Conservation (phyloP, 306 rosid species). For the Quercus dentata region DNA sequence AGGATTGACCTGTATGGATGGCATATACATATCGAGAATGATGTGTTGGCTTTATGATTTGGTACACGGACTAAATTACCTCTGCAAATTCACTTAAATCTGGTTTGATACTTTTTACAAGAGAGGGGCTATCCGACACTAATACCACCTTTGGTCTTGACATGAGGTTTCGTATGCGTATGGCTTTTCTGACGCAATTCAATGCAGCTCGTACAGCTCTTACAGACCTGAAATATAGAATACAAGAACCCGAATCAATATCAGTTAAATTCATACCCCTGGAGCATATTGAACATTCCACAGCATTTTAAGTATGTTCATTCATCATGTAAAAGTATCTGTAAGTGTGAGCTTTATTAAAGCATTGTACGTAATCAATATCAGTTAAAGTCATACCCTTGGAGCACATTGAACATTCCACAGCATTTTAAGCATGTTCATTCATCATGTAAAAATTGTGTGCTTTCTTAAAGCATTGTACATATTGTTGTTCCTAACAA, state of each 20-base stretch:
- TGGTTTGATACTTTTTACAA: constrained; percentile 49
- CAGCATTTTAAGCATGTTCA: neutral
- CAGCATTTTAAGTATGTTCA: constrained; percentile 1
- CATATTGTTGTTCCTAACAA: too few relatives aligned
- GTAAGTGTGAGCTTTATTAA: neutral
- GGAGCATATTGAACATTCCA: constrained; percentile 1
- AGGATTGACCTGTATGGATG: neutral
- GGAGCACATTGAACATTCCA: constrained; percentile 1
- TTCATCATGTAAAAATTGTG: neutral
- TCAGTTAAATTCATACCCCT: constrained; percentile 12
- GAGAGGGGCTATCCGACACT: constrained; percentile 85
- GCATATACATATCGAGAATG: neutral
- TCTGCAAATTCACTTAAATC: constrained; percentile 73
- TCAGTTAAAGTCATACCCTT: constrained; percentile 12
- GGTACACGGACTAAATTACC: constrained; percentile 43
- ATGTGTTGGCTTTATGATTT: neutral
- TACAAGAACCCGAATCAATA: constrained; percentile 20
- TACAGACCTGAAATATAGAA: constrained; percentile 53
- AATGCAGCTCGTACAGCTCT: constrained; percentile 79
- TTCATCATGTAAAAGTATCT: neutral
- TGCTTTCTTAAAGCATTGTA: neutral
- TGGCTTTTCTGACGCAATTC: constrained; percentile 61
- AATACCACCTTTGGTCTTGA: constrained; percentile 71
- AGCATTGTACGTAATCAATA: constrained; percentile 5
- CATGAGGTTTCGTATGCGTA: constrained; percentile 26